Evolutionary conservation across 345 rosid genomes (phyloP), one percentile per base, ranked within the genome.

Genomic region (Draba incana): DNA sequence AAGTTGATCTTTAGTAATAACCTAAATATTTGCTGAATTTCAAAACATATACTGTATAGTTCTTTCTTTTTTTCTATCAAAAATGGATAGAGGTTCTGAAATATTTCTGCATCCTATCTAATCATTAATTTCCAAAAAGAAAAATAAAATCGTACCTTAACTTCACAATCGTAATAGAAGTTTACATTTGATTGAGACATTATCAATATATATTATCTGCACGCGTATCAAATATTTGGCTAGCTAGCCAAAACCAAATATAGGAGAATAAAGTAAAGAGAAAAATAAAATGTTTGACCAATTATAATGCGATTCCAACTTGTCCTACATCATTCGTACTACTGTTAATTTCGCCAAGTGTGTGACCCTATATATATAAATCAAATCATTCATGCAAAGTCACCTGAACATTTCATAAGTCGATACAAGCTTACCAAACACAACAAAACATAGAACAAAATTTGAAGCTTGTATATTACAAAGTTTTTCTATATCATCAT

Each of bases 321-420:
- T 68, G 78, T 62, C 46, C n/a, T 60, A 47, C 47, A 52, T 38
- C 33, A 45, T 38, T 66, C 62, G 43, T 47, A 55, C 31, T 8
- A 43, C 58, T 28, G 11, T 10, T 20, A 20, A 3, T 44, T 57
- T 39, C 13, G 35, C 14, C 44, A 16, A 66, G 55, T 66, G 41
- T 44, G 55, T 57, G 66, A 72, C 67, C 42, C 68, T 68, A 62
- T 75, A 62, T 31, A 72, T 74, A 47, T 38, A 66, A 52, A 44
- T 13, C 51, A 44, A 20, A 61, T 61, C 63, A 24, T 42, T 61
- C 69, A 54, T 74, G 57, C 73, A 61, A 61, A 68, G 38, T n/a
- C 74, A 75, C 69, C 49, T 74, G 62, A 60, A 68, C 78, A 61
- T 68, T 74, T 52, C 27, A 74, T 54, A 24, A 66, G 33, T 50